A percentile compares a stretch with the other conserved stretches of the same genome.
These are phyloP conservation scores for Bremia lactucae DNA, from an alignment of 352 stramenopile genomes.

Conservation along the genomic window DNA sequence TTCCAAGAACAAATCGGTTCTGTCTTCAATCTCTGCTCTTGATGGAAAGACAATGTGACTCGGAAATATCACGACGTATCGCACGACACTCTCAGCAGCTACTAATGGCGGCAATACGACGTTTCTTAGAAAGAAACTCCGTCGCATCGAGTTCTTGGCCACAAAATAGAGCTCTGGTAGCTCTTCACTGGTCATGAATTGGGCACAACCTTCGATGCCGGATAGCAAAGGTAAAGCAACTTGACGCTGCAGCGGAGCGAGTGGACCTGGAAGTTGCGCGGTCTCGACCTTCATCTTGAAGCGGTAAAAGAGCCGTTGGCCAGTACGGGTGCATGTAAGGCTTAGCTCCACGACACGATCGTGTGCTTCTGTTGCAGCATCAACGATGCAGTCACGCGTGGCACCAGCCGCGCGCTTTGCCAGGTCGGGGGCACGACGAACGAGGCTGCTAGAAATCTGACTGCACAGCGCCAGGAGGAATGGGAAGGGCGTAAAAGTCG, in stretches of 20 bases:
- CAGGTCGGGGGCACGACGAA: slow-evolving; percentile 64
- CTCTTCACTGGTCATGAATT: slow-evolving; percentile 77
- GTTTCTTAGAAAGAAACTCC: slow-evolving; percentile 52
- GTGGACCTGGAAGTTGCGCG: slow-evolving; percentile 27
- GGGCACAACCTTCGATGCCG: slow-evolving; percentile 54
- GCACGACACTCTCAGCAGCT: slow-evolving; percentile 52
- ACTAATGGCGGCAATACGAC: slow-evolving; percentile 58
- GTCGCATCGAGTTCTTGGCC: slow-evolving; percentile 66
- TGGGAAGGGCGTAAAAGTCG: slow-evolving; percentile 66
- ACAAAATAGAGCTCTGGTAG: slow-evolving; percentile 80
- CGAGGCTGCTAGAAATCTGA: slow-evolving; percentile 65
- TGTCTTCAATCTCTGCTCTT: slow-evolving; percentile 59
- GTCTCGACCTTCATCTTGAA: slow-evolving; percentile 51
- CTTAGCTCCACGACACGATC: slow-evolving; percentile 45
- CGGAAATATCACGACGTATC: slow-evolving; percentile 68
- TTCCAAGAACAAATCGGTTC: slow-evolving; percentile 64
- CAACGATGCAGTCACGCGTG: slow-evolving; percentile 54
- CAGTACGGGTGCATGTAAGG: slow-evolving; percentile 43
- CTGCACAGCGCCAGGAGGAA: slow-evolving; percentile 55
- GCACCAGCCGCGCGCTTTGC: slow-evolving; percentile 56
- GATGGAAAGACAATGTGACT: slow-evolving; percentile 73
- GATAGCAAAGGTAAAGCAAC: slow-evolving; percentile 53
- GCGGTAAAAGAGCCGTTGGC: slow-evolving; percentile 56
- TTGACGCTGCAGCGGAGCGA: slow-evolving; percentile 46
- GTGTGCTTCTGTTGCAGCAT: slow-evolving; percentile 41